Evolutionary conservation across 169 alveolate genomes (phyloP), one percentile per base, ranked within the genome.

Genomic region (Plasmodium malariae): DNA sequence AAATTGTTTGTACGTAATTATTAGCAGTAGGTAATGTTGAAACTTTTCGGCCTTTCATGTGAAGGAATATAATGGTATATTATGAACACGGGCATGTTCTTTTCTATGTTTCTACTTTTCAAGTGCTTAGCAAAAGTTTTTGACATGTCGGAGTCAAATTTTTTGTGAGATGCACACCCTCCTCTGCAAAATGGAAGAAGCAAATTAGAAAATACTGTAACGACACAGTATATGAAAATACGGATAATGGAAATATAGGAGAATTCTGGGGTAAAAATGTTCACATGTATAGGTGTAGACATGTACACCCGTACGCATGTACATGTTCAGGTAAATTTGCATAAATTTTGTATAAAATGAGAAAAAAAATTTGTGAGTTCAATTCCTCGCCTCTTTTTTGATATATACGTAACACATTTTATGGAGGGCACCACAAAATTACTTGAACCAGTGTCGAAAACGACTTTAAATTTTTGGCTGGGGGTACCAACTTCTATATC

Each of bases 401-500:
- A 3, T 4, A 3, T 55, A 17, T 40, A 76, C 88, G 37, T 76
- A 32, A 76, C 43, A 26, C 98, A 96, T 76, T 93, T 93, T 34
- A 88, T 92, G 19, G 98, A 95, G 2, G 98, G 98, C 4, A 96
- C 89, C 97, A 98, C 96, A 3, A 96, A 91, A 72, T 96, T 96
- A 74, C 97, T 95, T 32, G 97, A 95, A 1, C 98, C 98, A 14
- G 98, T 96, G 69, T 96, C 88, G 54, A 94, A 51, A 67, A 96
- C 97, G 73, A 96, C 98, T n/a, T 95, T 95, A 78, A 96, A 96
- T 43, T 87, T 92, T 67, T 87, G 93, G 24, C 97, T 96, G 1
- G 98, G 98, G 12, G 97, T 96, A 43, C 98, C 98, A 19, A 96
- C 90, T 59, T 95, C 93, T 11, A 96, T 95, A 57, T 95, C 96